Base-by-base conservation (phyloP, 805 yeast species). In the Starmera dryadoides region DNA sequence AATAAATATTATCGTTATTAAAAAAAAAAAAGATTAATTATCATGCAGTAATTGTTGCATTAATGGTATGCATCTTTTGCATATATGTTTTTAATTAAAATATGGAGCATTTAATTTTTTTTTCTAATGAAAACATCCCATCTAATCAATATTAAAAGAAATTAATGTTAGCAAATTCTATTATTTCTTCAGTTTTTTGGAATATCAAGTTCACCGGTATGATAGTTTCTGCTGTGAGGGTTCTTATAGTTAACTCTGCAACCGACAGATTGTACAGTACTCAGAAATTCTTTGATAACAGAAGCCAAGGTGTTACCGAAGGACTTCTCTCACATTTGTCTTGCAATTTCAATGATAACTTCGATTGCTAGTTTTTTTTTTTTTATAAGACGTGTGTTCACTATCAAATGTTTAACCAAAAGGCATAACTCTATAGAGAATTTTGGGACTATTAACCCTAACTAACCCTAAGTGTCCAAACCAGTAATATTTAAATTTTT, bases 251-350 rank as follows among this genome's bases (percentile, higher is more conserved):
- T 91, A 68, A 93, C 97, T 77, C 97, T 89, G 78, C 96, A 89
- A 64, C 98, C 98, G 66, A 93, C 94, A 54, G 97, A 89, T 79
- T 91, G 98, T 62, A 98, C 97, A 71, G 98, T 93, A 73, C 98
- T 98, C 69, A 93, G 84, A 67, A 93, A 86, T 81, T 93, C 98
- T 83, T 93, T 93, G 64, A 95, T 77, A 59, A 93, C 96, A 49
- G 97, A 93, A 55, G 94, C 87, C 69, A 93, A 83, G 73, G 63
- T 86, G 85, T 88, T 91, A 79, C 98, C 96, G 72, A 93, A 87
- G 51, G 97, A 88, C 79, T 93, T 93, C 70, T 84, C 87, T 71
- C 78, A 82, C 98, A 93, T 91, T 67, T 82, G 82, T 76, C 96
- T 89, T 62, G 98, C 98, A 66, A 93, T 84, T 69, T 88, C 96